phyloP scores from a whole-genome alignment of 108 stramenopile species.

The Cyclotella sp. region DNA sequence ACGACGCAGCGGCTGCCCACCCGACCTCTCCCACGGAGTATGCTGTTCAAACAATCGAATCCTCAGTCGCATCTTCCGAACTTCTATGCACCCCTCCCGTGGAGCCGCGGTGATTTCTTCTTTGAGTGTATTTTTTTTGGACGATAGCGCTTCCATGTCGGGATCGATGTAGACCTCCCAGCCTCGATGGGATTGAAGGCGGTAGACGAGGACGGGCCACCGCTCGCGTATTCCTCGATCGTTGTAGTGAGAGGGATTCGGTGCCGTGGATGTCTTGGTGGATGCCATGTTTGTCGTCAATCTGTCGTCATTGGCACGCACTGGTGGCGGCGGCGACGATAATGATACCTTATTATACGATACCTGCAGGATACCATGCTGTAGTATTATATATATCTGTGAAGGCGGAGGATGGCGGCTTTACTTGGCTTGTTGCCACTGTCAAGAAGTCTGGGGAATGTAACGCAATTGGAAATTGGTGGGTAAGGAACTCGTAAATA shows the following conservation, averaged over 20 bases:
- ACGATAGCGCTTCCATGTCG: conserved; percentile 5
- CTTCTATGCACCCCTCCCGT: conserved; percentile 47
- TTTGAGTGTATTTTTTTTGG: conserved; percentile 11
- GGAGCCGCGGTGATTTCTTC: conserved; percentile 49
- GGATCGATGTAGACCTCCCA: conserved; percentile 44
- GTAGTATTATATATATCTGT: too few species aligned
- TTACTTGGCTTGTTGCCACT: too few species aligned
- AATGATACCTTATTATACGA: too few species aligned
- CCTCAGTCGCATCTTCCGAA: conserved; percentile 45
- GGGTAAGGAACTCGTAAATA: too few species aligned
- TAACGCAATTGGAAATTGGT: too few species aligned
- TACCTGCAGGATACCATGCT: too few species aligned
- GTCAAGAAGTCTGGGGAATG: too few species aligned
- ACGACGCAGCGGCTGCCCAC: background rate
- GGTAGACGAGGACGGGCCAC: conserved; percentile 48
- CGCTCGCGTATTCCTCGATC: conserved; percentile 26
- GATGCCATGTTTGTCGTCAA: too few species aligned
- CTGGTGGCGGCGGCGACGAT: too few species aligned
- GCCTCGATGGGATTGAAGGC: conserved; percentile 40
- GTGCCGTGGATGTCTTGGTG: too few species aligned
- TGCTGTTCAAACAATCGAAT: conserved; percentile 46
- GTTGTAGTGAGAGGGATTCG: conserved; percentile 10
- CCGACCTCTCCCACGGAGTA: conserved; percentile 16
- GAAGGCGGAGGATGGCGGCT: too few species aligned
- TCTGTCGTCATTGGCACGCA: too few species aligned